Evolutionary conservation across 106 monocot genomes (phyloP), one percentile per base, ranked within the genome.

Genomic region (Alisma plantagoaquatica): DNA sequence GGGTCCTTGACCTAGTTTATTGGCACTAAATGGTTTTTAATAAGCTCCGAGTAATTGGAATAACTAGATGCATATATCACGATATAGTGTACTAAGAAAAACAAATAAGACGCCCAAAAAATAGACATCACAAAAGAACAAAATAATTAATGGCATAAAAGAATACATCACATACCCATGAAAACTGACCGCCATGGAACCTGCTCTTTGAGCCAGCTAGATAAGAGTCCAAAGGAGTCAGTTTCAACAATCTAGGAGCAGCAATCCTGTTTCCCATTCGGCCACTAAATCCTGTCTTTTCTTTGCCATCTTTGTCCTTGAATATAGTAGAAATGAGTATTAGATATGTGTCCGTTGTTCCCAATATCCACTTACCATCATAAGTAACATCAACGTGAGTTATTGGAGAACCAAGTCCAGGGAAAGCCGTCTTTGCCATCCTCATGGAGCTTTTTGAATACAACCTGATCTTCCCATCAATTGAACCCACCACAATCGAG

Each of bases 331-430:
- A 81, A 51, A 91, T 85, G 31, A 91, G 81, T 25, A 91, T 71
- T 60, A 91, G 30, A 53, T 91, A 91, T 9, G 81, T 86, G 31
- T 86, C 85, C 0, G 91, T 76, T 2, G 85, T 91, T 9, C 91
- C 91, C 42, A 91, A 48, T 31, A 91, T 85, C 91, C 91, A 91
- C 63, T 81, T 91, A 43, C 85, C 91, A 73, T 91, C 91, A 62
- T 45, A 91, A 24, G 91, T 91, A 29, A 91, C 91, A 71, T 91
- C 91, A 14, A 91, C 81, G 51, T 91, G 85, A 31, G 78, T 91
- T 22, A 91, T 68, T 2, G 85, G 78, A 0, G 77, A 85, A 16
- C 91, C 91, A 30, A 91, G 70, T 1, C 91, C 91, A 10, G 85
- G 91, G 32, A 91, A 91, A 2, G 81, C 81, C 18, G 91, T 91